Evolutionary conservation across 768 basidiomycete genomes (phyloP).

Genomic region (Serendipita sp.): DNA sequence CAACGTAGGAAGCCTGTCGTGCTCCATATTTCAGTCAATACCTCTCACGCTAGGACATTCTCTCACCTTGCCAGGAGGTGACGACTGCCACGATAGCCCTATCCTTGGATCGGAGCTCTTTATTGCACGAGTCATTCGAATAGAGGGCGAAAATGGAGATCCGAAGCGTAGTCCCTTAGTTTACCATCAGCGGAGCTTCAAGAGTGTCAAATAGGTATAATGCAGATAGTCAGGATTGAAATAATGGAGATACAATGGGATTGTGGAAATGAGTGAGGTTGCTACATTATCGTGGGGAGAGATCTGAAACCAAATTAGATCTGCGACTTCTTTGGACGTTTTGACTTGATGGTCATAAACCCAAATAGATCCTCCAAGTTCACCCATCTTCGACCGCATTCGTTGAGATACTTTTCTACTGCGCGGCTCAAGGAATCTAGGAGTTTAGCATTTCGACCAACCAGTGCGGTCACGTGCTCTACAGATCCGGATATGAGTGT

Average conservation of each 20-base stretch:
- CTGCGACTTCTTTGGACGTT: background rate
- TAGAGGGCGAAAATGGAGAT: slow-evolving; percentile 23
- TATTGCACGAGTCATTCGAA: slow-evolving; percentile 59
- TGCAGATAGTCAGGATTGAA: no score
- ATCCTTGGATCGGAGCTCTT: slow-evolving; percentile 49
- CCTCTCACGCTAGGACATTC: slow-evolving; percentile 39
- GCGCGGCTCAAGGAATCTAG: slow-evolving; percentile 38
- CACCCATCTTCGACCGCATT: slow-evolving; percentile 83
- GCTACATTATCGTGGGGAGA: no score
- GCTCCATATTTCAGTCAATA: slow-evolving; percentile 48
- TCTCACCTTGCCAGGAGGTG: slow-evolving; percentile 11
- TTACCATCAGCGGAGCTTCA: background rate
- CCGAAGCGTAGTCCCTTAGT: background rate
- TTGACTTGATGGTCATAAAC: slow-evolving; percentile 33
- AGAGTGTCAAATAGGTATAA: background rate
- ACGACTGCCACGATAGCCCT: background rate
- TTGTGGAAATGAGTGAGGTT: no score
- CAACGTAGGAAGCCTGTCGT: slow-evolving; percentile 56
- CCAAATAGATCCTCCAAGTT: slow-evolving; percentile 67
- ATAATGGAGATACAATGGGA: no score
- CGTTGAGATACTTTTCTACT: slow-evolving; percentile 68
- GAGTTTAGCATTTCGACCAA: slow-evolving; percentile 32
- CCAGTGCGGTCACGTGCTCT: slow-evolving; percentile 45
- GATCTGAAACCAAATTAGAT: no score
- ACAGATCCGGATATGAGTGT: slow-evolving; percentile 6